These are phyloP conservation scores for Clavispora santaluciae DNA, from an alignment of 805 yeast species.

Conservation along the genomic window DNA sequence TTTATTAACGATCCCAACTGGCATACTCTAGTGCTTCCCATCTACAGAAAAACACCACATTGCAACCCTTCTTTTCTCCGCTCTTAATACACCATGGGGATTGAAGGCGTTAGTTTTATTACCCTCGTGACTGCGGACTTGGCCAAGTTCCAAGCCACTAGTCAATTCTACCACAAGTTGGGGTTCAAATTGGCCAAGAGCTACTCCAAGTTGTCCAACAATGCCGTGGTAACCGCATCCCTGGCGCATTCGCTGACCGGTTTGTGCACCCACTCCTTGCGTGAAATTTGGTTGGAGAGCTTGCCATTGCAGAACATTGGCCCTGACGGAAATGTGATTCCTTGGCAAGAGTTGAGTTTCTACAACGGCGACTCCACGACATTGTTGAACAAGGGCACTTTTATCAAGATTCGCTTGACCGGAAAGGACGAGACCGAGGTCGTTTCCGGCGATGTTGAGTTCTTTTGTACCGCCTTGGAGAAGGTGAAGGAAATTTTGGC, in stretches of 20 bases:
- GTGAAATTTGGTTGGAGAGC: conserved; percentile 69
- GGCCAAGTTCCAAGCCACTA: conserved; percentile 40
- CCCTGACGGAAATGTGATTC: conserved; percentile 28
- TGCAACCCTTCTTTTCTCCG: neutral
- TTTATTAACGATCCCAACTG: neutral
- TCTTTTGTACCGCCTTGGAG: conserved; percentile 29
- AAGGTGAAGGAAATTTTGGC: conserved; percentile 18
- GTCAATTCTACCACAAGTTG: conserved; percentile 52
- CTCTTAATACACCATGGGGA: conserved; percentile 7
- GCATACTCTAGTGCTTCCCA: neutral
- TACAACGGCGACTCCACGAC: conserved; percentile 35
- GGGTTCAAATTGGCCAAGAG: conserved; percentile 61
- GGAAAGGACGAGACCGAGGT: conserved; percentile 8
- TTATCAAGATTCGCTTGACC: conserved; percentile 33
- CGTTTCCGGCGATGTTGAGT: conserved; percentile 19
- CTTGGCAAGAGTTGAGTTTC: conserved; percentile 38
- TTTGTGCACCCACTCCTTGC: conserved; percentile 58
- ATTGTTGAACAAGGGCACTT: conserved; percentile 23
- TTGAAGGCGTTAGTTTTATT: conserved; percentile 44
- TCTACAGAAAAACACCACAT: neutral
- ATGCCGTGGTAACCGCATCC: conserved; percentile 21
- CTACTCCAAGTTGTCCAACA: conserved; percentile 48
- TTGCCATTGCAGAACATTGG: conserved; percentile 48
- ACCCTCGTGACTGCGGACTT: conserved; percentile 57
- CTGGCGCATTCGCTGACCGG: conserved; percentile 41